These are phyloP conservation scores for Coniochaeta sp. DNA, from an alignment of 2,329 filamentous ascomycete species.

Conservation along the genomic window DNA sequence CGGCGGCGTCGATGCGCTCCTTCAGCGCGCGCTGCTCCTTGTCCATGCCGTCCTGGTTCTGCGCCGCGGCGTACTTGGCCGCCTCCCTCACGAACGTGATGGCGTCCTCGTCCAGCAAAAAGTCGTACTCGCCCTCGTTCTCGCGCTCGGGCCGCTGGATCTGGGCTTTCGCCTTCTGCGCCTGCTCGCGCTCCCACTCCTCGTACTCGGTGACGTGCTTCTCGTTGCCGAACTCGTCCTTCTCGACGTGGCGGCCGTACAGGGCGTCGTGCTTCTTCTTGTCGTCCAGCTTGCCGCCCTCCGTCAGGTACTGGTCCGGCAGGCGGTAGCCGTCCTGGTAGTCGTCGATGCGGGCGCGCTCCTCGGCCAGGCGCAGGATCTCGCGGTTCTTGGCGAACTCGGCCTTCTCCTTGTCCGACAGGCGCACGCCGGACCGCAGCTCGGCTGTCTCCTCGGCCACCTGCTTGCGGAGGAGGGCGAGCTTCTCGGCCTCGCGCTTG, in stretches of 20 bases:
- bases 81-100: constrained; percentile 19
- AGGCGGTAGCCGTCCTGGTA: constrained; percentile 87
- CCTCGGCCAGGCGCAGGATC: constrained; percentile 72
- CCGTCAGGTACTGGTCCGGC: constrained; percentile 91
- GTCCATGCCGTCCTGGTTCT: constrained; percentile 41
- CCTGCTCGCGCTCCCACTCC: constrained; percentile 90
- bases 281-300: constrained; percentile 81
- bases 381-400: constrained; percentile 88
- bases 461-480: constrained; percentile 82
- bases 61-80: constrained; percentile 14
- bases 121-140: constrained; percentile 80
- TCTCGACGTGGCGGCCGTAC: constrained; percentile 84
- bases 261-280: constrained; percentile 85
- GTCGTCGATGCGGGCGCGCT: constrained; percentile 81
- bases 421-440: constrained; percentile 62
- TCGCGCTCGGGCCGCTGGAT: constrained; percentile 68
- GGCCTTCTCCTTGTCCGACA: constrained; percentile 73
- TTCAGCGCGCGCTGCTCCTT: constrained; percentile 74
- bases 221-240: constrained; percentile 80
- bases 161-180: constrained; percentile 79
- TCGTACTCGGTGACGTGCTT: constrained; percentile 90
- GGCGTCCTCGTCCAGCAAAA: constrained; percentile 75
- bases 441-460: constrained; percentile 85
- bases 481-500: constrained; percentile 80
- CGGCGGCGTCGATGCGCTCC: constrained; percentile 78